Base-by-base conservation (phyloP, 2,329 filamentous ascomycete species). In the Cordyceps fumosorosea region DNA sequence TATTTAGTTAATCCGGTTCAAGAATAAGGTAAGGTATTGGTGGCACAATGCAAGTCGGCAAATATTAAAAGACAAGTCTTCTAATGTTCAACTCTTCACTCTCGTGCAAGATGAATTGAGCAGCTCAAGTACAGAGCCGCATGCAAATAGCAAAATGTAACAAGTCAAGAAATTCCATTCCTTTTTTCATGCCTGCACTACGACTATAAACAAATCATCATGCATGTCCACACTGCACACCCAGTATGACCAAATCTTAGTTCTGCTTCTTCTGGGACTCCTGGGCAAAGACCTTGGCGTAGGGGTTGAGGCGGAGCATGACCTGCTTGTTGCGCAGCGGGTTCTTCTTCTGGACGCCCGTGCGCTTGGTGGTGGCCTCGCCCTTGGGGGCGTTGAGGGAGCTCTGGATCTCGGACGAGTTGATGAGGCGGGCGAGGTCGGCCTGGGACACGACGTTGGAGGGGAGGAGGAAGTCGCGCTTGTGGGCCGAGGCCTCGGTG, bases 261-360 rank as follows among this genome's bases (percentile, higher is more conserved):
- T 71, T 65, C 71, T 74, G 73, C 73, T 75, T 75, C 73, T 77
- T 76, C 71, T 77, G 74, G 63, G 73, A 62, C 69, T 77, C 86
- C 85, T 96, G 91, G 72, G 88, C 83, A 82, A 96, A 99, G 67
- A 90, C 88, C 72, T 89, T 84, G 71, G 95, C 93, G 82, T 99
- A 99, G 67, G 95, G 95, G 89, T 99, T 99, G 79, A 99, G 90
- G 74, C 95, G 90, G 77, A 99, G 90, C 81, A 97, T 87, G 70
- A 99, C 89, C 86, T 98, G 95, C 88, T 92, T 96, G 90, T 99
- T 99, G 82, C 84, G 85, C 71, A 99, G 92, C 75, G 95, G 95
- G 87, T 99, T 99, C 93, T 98, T 98, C 92, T 99, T 99, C 87
- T 97, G 93, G 70, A 96, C 91, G 75, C 85, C 81, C 70, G 84